phyloP scores from a whole-genome alignment of 768 basidiomycete species.

The Harrya chromipes region DNA sequence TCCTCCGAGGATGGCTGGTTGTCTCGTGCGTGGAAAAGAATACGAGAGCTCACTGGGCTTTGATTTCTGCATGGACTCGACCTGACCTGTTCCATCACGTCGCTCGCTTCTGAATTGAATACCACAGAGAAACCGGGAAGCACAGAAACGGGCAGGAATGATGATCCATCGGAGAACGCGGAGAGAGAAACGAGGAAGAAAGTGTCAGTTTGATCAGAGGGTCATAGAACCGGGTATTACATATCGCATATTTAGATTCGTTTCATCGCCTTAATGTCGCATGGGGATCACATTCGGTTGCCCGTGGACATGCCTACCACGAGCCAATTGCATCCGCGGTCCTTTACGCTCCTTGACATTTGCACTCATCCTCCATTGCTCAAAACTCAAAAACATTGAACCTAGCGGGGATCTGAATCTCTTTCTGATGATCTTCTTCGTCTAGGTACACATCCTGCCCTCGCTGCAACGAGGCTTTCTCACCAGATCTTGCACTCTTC shows the following conservation, averaged over 20 bases:
- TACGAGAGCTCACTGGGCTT: slow-evolving; percentile 67
- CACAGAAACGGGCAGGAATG: slow-evolving; percentile 26
- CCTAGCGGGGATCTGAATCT: slow-evolving; percentile 29
- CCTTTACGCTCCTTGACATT: background rate
- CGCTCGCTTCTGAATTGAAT: slow-evolving; percentile 32
- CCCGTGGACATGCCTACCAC: slow-evolving; percentile 15
- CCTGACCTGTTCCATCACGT: slow-evolving; percentile 27
- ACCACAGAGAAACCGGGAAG: slow-evolving; percentile 18
- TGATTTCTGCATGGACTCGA: slow-evolving; percentile 58
- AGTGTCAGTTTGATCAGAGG: slow-evolving; percentile 42
- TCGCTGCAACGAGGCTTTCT: slow-evolving; percentile 14
- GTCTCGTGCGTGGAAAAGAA: slow-evolving; percentile 63
- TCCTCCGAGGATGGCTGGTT: slow-evolving; percentile 60
- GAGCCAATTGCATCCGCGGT: slow-evolving; percentile 16
- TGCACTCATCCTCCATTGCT: background rate
- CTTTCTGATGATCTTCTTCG: slow-evolving; percentile 19
- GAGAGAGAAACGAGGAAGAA: slow-evolving; percentile 46
- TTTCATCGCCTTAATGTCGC: slow-evolving; percentile 16
- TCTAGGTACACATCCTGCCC: slow-evolving; percentile 13
- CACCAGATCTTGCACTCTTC: slow-evolving; percentile 11
- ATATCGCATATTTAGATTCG: slow-evolving; percentile 17
- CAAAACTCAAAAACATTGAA: slow-evolving; percentile 21
- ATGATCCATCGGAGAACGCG: slow-evolving; percentile 38
- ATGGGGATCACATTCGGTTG: slow-evolving; percentile 11
- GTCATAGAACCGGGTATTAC: slow-evolving; percentile 32